Percentiles rank a stretch among this genome's conserved stretches.
These are phyloP conservation scores for Rubroshorea leprosula DNA, from an alignment of 345 rosid genomes.

Conservation along the genomic window DNA sequence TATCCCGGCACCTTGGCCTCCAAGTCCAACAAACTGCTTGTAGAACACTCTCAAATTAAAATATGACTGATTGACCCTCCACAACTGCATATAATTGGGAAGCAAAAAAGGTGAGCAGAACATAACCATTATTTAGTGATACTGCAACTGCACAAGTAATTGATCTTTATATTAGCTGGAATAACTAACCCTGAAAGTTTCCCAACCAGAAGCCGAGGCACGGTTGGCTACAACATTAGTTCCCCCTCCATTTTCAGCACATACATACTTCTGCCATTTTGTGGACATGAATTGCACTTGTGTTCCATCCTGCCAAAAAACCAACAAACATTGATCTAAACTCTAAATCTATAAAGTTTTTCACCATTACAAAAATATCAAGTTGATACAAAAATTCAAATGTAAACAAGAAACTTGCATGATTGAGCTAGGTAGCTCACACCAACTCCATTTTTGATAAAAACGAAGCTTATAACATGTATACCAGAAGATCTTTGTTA, in stretches of 20 bases:
- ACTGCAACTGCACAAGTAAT: no score
- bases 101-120: not conserved
- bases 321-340: no score
- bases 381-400: no score
- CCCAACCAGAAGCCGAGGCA: slow-evolving; percentile 24
- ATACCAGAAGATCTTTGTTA: slow-evolving; percentile 36
- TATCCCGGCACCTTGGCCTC: not conserved
- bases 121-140: no score
- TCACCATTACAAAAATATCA: no score
- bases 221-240: slow-evolving; percentile 21
- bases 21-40: slow-evolving; percentile 20
- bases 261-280: slow-evolving; percentile 22
- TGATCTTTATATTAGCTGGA: no score
- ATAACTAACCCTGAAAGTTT: slow-evolving; percentile 30
- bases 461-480: no score
- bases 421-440: no score
- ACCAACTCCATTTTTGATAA: no score
- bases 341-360: no score
- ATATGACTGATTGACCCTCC: slow-evolving; percentile 17
- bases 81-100: slow-evolving; percentile 17
- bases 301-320: slow-evolving; percentile 32
- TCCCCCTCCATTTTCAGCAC: slow-evolving; percentile 30
- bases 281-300: slow-evolving; percentile 30
- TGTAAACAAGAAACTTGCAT: no score
- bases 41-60: slow-evolving; percentile 14